Evolutionary conservation across 768 basidiomycete genomes (phyloP), one percentile per base, ranked within the genome.

Genomic region (Amanita rimosa): DNA sequence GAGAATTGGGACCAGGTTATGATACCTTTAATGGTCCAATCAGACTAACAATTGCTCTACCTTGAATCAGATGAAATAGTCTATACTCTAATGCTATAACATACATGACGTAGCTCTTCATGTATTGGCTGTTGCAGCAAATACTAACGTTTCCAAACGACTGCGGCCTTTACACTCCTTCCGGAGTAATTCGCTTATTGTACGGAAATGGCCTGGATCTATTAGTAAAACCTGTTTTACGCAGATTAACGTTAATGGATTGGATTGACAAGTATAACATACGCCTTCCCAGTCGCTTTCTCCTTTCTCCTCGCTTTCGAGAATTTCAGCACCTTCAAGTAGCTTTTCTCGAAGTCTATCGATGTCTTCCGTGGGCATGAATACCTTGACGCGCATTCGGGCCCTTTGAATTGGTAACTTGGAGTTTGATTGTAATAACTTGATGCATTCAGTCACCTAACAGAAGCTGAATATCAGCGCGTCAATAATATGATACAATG

Each of bases 351-450:
- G 78, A 19, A 96, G 64, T 24, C 73, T 69, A 56, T 83, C 80
- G 17, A 74, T 81, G 48, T 91, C 85, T 5, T 60, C 62, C 4
- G 63, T 62, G 1, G 92, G 85, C 62, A 97, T 74, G 3, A 78
- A 74, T 16, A 98, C 75, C 29, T 89, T 79, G 4, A 99, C 76
- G 13, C 92, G 79, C 96, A 99, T 98, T 44, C 86, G 74, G 5
- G 94, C 89, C 39, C 94, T 78, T 58, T 95, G 85, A 51, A 99
- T 95, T 0, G 92, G 91, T 9, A 99, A 72, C n/a, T 79, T 85
- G 0, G 85, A 86, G 39, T 83, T 78, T 1, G 80, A 71, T 58
- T 95, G 90, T 17, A 97, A 71, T 14, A 78, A 69, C 58, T 84
- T 88, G 64, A 97, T 84, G 54, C 88, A 87, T 57, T 92, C 91